phyloP scores from a whole-genome alignment of 768 basidiomycete genomes.

The Gloeostereum incarnatum region DNA sequence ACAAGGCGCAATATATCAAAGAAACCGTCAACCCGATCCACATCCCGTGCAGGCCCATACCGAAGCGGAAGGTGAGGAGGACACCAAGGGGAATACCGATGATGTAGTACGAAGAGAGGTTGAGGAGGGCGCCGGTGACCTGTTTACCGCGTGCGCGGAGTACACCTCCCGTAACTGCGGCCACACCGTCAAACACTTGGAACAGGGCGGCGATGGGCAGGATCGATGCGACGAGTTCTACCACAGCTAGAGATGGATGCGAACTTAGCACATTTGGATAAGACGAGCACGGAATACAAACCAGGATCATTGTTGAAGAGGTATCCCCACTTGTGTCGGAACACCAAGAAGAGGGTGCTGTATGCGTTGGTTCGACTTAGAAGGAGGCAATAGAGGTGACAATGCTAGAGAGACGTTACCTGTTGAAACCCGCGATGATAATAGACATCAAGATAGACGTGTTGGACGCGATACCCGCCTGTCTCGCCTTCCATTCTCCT shows the following conservation, averaged over 20 bases:
- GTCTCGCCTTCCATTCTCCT: conserved; percentile 66
- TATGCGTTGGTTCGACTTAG: conserved; percentile 1
- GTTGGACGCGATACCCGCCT: conserved; percentile 61
- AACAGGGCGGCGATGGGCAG: conserved; percentile 70
- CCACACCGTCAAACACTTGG: conserved; percentile 79
- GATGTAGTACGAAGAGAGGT: conserved; percentile 55
- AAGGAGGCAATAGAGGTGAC: conserved; percentile 1
- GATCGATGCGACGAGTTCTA: conserved; percentile 54
- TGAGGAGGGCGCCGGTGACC: conserved; percentile 4
- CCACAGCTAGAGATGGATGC: conserved; percentile 32
- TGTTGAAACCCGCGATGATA: conserved; percentile 52
- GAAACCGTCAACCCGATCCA: conserved; percentile 79
- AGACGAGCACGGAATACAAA: conserved; percentile 14
- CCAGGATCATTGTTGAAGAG: conserved; percentile 66
- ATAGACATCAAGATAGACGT: conserved; percentile 61
- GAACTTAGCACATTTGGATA: not conserved
- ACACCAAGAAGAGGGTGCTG: conserved; percentile 47
- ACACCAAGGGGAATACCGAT: conserved; percentile 80
- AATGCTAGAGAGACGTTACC: conserved; percentile 26
- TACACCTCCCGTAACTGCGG: conserved; percentile 64
- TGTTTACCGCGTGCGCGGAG: conserved; percentile 80
- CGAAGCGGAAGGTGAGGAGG: conserved; percentile 57
- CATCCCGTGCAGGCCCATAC: conserved; percentile 59
- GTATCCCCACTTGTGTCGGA: conserved; percentile 60
- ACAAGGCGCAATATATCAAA: conserved; percentile 44